Evolutionary conservation across 2,329 filamentous ascomycete genomes (phyloP).

Genomic region (Fusarium scirpi): DNA sequence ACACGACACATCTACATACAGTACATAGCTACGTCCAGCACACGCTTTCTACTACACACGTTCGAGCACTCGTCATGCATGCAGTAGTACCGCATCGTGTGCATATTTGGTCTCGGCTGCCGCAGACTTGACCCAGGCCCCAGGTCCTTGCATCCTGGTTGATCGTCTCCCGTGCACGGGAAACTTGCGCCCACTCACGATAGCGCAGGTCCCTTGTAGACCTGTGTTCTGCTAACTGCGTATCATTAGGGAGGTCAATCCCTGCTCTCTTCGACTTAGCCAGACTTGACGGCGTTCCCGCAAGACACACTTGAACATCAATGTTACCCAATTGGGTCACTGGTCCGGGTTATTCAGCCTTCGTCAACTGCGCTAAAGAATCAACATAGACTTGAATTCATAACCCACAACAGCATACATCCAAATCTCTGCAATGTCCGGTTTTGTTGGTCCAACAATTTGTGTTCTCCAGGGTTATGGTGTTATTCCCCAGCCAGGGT

Average conservation of each 20-base stretch:
- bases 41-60: neutral
- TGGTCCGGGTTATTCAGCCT: slow-evolving; percentile 27
- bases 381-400: slow-evolving; percentile 3
- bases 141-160: slow-evolving; percentile 25
- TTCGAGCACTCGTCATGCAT: slow-evolving; percentile 27
- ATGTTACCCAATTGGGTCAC: slow-evolving; percentile 15
- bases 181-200: slow-evolving; percentile 21
- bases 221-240: slow-evolving; percentile 37
- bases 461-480: slow-evolving; percentile 1
- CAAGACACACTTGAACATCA: slow-evolving; percentile 21
- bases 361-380: slow-evolving; percentile 13
- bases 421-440: neutral
- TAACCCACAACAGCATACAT: neutral
- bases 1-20: slow-evolving; percentile 3
- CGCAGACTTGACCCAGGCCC: slow-evolving; percentile 27
- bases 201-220: slow-evolving; percentile 20
- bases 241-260: slow-evolving; percentile 41
- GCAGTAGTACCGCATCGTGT: slow-evolving; percentile 26
- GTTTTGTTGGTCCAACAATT: neutral
- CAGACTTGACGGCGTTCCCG: slow-evolving; percentile 35
- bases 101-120: slow-evolving; percentile 31
- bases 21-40: neutral
- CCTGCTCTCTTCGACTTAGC: slow-evolving; percentile 27
- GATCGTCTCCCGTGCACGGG: slow-evolving; percentile 36
- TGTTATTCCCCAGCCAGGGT: slow-evolving; percentile 26